Evolutionary conservation across 805 yeast genomes (phyloP), one percentile per base, ranked within the genome.

Genomic region (Ogataea haglerorum): DNA sequence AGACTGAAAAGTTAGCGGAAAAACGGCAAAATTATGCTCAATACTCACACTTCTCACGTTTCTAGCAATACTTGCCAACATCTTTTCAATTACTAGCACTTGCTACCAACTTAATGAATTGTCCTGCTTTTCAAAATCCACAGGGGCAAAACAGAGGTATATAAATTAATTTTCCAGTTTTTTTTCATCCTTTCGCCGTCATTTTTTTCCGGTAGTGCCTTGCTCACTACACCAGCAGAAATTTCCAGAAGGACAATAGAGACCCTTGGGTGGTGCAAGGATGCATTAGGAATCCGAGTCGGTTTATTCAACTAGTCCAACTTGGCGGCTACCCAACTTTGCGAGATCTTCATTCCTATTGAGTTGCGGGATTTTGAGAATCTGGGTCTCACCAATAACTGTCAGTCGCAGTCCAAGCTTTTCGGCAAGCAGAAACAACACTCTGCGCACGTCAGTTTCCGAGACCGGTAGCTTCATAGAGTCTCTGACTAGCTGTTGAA

Each of bases 51-150:
- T 44, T 55, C 56, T 61, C 48, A 60, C 48, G 48, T 58, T 59
- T 54, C 61, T 61, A 34, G 65, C 57, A 27, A 58, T 47, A 43
- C 46, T 56, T 37, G 65, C 60, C 48, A 61, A 54, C 65, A 61
- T 61, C 35, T 38, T 49, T 36, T 30, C 32, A 34, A 30, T 34
- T 22, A 29, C 38, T 40, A 40, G 34, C 34, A 38, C 37, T 38
- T 22, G 37, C 36, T 38, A 38, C 33, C 30, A 14, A 22, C 37
- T 34, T 28, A 29, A 21, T 30, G 38, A 34, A 23, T 16, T 21
- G 9, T 40, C 38, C 38, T 32, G 30, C 12, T 27, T 5, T 17
- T 13, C 12, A 16, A 38, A 26, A 23, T 29, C 33, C 34, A 16
- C 21, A 37, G 42, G 37, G 17, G 21, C 27, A 32, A 30, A 38